Base-by-base conservation (phyloP, 2,329 filamentous ascomycete species). In the Penicillium sp. region DNA sequence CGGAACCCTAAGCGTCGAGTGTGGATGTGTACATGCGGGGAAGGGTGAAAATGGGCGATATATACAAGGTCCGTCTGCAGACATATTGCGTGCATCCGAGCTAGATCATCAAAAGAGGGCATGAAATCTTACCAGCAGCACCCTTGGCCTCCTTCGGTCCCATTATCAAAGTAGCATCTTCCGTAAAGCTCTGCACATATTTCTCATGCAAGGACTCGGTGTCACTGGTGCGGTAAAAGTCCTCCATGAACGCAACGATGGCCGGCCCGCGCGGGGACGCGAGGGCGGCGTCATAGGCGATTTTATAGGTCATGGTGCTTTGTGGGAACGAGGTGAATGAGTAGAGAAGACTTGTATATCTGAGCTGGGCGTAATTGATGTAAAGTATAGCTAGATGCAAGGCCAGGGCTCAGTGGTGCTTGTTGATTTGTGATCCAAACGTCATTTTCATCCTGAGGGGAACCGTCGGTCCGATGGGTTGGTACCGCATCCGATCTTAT, bases 161-260 rank as follows among this genome's bases (percentile, higher is more conserved):
- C 73, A 77, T 76, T 11, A 75, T 75, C 11, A 77, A 40, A 0
- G 73, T 77, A 1, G 74, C 74, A 59, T 74, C 72, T 0, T 65
- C 50, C 0, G 73, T 75, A 62, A 77, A 77, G 54, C 60, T 69
- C 16, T 63, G 54, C 19, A 72, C 70, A 58, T 77, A 77, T 59
- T 71, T 64, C 16, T 74, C 72, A 53, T 77, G 75, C 24, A 62
- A 41, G 39, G 67, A 63, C 43, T 76, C 74, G 14, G 66, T 70
- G 61, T 76, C 74, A 63, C 73, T 76, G 47, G 64, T 72, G 40
- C 62, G 57, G 65, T 76, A 76, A 68, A 76, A 76, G 59, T 70
- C 66, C 57, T 73, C 65, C 63, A 77, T 64, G 59, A 76, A 76
- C 46, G 67, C 60, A 56, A 71, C 59, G 47, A 75, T 63, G 36